Base-by-base conservation (phyloP, 1,284 basidiomycete genomes). In the Pisolithus thermaeus region DNA sequence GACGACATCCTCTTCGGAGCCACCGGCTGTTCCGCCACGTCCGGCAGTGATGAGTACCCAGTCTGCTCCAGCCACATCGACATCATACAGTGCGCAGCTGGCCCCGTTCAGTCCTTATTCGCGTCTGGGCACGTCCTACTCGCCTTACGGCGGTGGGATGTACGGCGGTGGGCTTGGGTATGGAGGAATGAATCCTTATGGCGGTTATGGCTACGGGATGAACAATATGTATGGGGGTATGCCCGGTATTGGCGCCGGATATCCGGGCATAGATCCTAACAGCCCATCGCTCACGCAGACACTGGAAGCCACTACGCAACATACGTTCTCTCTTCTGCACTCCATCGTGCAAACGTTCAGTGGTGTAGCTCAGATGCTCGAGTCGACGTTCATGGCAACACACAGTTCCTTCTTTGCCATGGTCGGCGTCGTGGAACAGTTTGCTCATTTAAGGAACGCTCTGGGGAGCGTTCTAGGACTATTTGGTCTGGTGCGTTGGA, bases 321-420 rank as follows among this genome's bases (percentile, higher is more conserved):
- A 92, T 49, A 97, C 95, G 0, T 99, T 99, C 61, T 81, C 90
- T 18, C 84, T 99, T 52, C 78, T 99, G 44, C 92, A 97, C 62
- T 90, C 88, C 35, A 90, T 99, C 64, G 96, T 99, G 41, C 92
- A 94, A 58, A 97, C 96, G 2, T 97, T 99, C 69, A 84, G 88
- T 0, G 95, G 95, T 12, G 88, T 99, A 55, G 90, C 97, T 0
- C 97, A 99, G 70, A 96, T 99, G 84, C 84, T 99, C 60, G 96
- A 99, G 69, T 89, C 84, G 40, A 99, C 97, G 3, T 99, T 97
- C 71, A 93, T 98, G 89, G 97, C 97, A 3, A 99, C 97, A 0
- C 97, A 99, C 71, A 94, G 91, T 4, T 90, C 85, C 41, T 99
- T 99, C 75, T 99, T 98, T 68, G 96, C 96, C 54, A 97, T 99